Evolutionary conservation across 495 filamentous ascomycete genomes (phyloP).

Genomic region (Podospora comata): DNA sequence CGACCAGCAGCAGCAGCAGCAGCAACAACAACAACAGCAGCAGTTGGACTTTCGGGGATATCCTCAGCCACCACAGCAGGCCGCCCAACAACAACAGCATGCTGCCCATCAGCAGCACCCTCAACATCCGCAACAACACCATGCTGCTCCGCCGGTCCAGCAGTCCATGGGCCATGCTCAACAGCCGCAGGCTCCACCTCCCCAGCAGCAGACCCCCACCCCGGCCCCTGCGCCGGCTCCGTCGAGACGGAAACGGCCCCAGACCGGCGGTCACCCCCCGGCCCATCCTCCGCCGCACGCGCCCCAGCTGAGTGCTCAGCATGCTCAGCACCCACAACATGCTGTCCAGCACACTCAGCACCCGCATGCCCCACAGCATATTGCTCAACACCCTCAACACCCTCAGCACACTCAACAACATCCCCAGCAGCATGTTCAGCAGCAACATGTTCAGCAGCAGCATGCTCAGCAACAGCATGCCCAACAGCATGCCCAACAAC

Average conservation of each 20-base stretch:
- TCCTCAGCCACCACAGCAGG: slow-evolving; percentile 35
- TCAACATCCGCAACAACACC: slow-evolving; percentile 36
- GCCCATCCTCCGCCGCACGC: slow-evolving; percentile 24
- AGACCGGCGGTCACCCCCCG: slow-evolving; percentile 27
- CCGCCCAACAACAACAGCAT: slow-evolving; percentile 24
- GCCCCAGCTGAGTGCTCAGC: slow-evolving; percentile 20
- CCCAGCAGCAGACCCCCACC: slow-evolving; percentile 44
- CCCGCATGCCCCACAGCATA: slow-evolving; percentile 17
- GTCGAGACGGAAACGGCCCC: slow-evolving; percentile 32
- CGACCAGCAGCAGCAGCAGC: slow-evolving; percentile 13
- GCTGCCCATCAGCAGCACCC: slow-evolving; percentile 19
- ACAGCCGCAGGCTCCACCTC: slow-evolving; percentile 33
- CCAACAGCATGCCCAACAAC: slow-evolving; percentile 9
- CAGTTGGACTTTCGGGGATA: slow-evolving; percentile 28
- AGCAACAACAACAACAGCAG: background rate
- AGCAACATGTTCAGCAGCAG: slow-evolving; percentile 12
- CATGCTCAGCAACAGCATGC: slow-evolving; percentile 12
- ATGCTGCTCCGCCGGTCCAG: slow-evolving; percentile 27
- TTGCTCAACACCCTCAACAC: slow-evolving; percentile 23
- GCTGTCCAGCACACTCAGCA: slow-evolving; percentile 25
- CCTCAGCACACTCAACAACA: slow-evolving; percentile 12
- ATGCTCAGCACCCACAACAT: slow-evolving; percentile 21
- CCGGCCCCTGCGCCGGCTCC: slow-evolving; percentile 33
- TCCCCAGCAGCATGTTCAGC: slow-evolving; percentile 11
- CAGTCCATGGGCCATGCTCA: slow-evolving; percentile 39